Evolutionary conservation across 1,284 basidiomycete genomes (phyloP).

Genomic region (Puccinia novopanici): DNA sequence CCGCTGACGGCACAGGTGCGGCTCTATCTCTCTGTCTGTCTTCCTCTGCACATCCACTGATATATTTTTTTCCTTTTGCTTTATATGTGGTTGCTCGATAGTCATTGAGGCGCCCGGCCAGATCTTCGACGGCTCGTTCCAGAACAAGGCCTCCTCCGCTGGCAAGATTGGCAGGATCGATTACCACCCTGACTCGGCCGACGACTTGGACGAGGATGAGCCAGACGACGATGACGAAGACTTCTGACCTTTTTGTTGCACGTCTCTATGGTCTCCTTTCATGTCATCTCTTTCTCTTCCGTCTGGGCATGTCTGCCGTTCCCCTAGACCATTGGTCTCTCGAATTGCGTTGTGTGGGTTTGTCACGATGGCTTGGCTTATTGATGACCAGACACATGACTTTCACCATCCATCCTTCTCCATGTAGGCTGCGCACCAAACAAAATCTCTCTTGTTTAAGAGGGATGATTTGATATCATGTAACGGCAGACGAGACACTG

Average conservation of each 20-base stretch:
- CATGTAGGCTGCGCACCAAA: too few species aligned
- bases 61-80: neutral
- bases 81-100: neutral
- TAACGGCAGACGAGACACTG: too few species aligned
- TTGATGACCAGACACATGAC: too few species aligned
- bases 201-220: neutral
- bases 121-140: conserved; percentile 46
- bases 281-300: neutral
- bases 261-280: too few species aligned
- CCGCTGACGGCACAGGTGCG: conserved; percentile 29
- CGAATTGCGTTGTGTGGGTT: too few species aligned
- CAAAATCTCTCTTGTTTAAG: too few species aligned
- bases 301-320: too few species aligned
- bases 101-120: conserved; percentile 45
- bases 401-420: too few species aligned
- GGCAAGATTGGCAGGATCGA: neutral
- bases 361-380: too few species aligned
- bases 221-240: neutral
- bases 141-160: neutral
- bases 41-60: neutral
- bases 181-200: neutral
- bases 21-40: neutral
- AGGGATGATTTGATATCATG: too few species aligned
- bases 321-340: too few species aligned
- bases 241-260: neutral